Conservation (phyloP, 352 stramenopile genomes). For the Pythium folliculosum region DNA sequence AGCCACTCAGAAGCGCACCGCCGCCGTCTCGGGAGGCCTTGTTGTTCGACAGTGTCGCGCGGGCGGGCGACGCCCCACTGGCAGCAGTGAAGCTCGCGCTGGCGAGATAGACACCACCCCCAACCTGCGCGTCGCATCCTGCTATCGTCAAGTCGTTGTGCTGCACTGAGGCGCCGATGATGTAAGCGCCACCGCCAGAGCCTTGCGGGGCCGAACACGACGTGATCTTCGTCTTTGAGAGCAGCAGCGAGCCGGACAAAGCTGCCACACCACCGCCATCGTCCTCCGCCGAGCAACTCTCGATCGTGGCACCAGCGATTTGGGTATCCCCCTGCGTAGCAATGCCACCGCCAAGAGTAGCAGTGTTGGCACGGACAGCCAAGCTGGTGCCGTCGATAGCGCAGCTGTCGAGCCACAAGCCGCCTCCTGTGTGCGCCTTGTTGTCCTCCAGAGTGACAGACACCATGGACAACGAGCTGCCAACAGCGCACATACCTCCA, state of each 20-base stretch:
- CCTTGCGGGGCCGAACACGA: not conserved
- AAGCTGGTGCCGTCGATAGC: slow-evolving; percentile 3
- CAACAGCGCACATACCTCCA: slow-evolving; percentile 16
- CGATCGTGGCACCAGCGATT: slow-evolving; percentile 3
- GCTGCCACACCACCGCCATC: slow-evolving; percentile 22
- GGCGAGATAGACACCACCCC: slow-evolving; percentile 13
- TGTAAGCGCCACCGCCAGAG: slow-evolving; percentile 24
- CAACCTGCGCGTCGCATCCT: not conserved
- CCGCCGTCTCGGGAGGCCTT: slow-evolving; percentile 7
- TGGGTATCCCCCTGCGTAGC: not conserved
- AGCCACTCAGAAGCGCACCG: slow-evolving; percentile 11
- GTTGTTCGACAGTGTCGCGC: slow-evolving; percentile 6
- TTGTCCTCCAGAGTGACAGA: slow-evolving; percentile 7
- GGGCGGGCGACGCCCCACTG: not conserved
- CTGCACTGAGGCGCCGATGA: not conserved
- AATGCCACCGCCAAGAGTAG: slow-evolving; percentile 13
- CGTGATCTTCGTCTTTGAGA: not conserved
- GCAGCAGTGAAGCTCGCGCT: not conserved
- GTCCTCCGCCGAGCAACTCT: not conserved
- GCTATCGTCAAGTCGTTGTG: slow-evolving; percentile 13
- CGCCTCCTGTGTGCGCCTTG: slow-evolving; percentile 14
- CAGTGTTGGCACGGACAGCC: slow-evolving; percentile 2
- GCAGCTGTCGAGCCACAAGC: slow-evolving; percentile 6
- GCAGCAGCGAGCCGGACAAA: slow-evolving; percentile 5
- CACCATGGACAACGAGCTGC: slow-evolving; percentile 3